These are phyloP conservation scores for Thielaviopsis populi DNA, from an alignment of 2,329 filamentous ascomycete species.

Conservation along the genomic window DNA sequence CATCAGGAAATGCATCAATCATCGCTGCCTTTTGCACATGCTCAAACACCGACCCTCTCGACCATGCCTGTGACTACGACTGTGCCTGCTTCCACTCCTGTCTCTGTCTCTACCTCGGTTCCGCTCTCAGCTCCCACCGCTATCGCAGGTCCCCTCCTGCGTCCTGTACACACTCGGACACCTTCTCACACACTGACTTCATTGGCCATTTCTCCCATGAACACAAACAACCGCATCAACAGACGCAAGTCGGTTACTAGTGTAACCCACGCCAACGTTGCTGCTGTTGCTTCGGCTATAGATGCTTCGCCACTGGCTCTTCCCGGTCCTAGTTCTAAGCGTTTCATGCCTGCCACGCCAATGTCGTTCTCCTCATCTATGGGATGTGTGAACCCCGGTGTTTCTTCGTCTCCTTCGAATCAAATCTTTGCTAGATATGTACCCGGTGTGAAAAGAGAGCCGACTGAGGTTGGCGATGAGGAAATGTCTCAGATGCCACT, in stretches of 20 bases:
- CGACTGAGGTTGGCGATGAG: conserved; percentile 44
- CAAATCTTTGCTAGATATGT: conserved; percentile 48
- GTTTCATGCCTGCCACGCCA: conserved; percentile 1
- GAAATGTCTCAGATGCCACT: conserved; percentile 44
- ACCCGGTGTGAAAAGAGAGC: conserved; percentile 34
- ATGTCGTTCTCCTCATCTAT: conserved; percentile 6
- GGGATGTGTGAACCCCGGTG: not conserved
- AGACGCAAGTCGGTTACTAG: conserved; percentile 88
- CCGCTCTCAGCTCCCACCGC: not conserved
- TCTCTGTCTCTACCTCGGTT: conserved; percentile 20
- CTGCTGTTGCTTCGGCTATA: conserved; percentile 34
- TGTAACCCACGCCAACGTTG: conserved; percentile 11
- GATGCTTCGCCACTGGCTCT: conserved; percentile 26
- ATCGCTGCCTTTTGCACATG: conserved; percentile 37
- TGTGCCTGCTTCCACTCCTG: not conserved
- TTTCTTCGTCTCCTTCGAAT: conserved; percentile 39
- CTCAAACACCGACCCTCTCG: conserved; percentile 11
- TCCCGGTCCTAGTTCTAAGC: conserved; percentile 17
- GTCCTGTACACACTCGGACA: conserved; percentile 52
- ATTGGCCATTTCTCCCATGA: conserved; percentile 56
- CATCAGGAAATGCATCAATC: conserved; percentile 48
- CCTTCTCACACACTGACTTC: conserved; percentile 58
- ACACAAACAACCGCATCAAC: conserved; percentile 70
- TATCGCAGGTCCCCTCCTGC: conserved; percentile 42
- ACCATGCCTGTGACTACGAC: conserved; percentile 24